Percentiles rank a stretch among this genome's conserved stretches.
phyloP scores from a whole-genome alignment of 2,329 filamentous ascomycete genomes.

The Rutstroemia sydowiana region DNA sequence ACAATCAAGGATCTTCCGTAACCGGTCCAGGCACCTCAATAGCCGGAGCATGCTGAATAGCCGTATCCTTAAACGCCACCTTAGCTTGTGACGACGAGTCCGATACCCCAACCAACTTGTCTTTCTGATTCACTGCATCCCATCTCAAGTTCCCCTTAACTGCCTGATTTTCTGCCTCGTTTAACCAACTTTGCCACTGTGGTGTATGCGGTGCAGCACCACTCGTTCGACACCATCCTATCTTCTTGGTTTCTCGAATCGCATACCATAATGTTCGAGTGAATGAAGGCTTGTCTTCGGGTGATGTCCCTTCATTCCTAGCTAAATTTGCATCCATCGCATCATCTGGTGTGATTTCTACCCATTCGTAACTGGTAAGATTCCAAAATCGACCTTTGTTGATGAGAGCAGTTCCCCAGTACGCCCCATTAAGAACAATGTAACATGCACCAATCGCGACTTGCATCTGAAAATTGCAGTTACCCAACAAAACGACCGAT shows the following conservation, averaged over 20 bases:
- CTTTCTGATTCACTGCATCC: constrained; percentile 42
- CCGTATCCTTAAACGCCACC: constrained; percentile 13
- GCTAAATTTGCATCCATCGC: constrained; percentile 31
- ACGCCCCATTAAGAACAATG: constrained; percentile 51
- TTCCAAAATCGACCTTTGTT: constrained; percentile 47
- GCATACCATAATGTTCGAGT: constrained; percentile 53
- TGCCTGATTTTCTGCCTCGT: constrained; percentile 39
- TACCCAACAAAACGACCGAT: constrained; percentile 52
- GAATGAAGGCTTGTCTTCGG: constrained; percentile 40
- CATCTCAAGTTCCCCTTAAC: constrained; percentile 31
- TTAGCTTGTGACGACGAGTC: constrained; percentile 11
- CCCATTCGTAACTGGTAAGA: constrained; percentile 42
- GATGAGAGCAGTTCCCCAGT: constrained; percentile 39
- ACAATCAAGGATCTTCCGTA: not conserved
- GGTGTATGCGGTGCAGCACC: constrained; percentile 45
- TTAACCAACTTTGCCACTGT: constrained; percentile 47
- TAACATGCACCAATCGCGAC: constrained; percentile 51
- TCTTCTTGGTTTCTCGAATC: constrained; percentile 45
- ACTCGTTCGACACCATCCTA: constrained; percentile 45
- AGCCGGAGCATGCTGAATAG: constrained; percentile 24
- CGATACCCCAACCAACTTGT: constrained; percentile 36
- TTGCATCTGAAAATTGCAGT: constrained; percentile 54
- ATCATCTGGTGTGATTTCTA: constrained; percentile 36
- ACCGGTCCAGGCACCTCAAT: constrained; percentile 17
- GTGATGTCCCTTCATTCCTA: constrained; percentile 28